A percentile compares a stretch with the other conserved stretches of the same genome.
These are phyloP conservation scores for Clarireedia sp. DNA, from an alignment of 2,329 filamentous ascomycete genomes.

Conservation along the genomic window DNA sequence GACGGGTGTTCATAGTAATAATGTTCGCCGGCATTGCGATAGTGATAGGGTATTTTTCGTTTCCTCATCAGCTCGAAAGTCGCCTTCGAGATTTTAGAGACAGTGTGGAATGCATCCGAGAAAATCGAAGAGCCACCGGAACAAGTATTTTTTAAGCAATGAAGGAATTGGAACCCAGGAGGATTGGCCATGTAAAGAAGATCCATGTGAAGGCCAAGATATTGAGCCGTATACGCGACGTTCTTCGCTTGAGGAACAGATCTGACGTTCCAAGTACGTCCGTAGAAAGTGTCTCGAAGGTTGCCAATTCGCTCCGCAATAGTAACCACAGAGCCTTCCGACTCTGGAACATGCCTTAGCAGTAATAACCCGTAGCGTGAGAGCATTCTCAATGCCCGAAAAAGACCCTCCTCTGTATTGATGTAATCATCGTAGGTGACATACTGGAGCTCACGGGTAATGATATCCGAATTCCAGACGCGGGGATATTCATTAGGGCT, in stretches of 20 bases:
- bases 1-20: constrained; percentile 55
- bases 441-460: constrained; percentile 43
- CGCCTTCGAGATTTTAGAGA: constrained; percentile 32
- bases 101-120: constrained; percentile 63
- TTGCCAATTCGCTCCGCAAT: constrained; percentile 69
- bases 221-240: constrained; percentile 78
- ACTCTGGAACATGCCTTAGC: constrained; percentile 63
- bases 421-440: constrained; percentile 69
- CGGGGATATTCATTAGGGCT: background rate
- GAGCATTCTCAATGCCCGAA: constrained; percentile 54
- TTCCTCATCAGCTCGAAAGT: constrained; percentile 34
- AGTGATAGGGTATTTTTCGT: constrained; percentile 52
- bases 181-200: constrained; percentile 76
- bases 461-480: constrained; percentile 38
- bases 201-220: constrained; percentile 87
- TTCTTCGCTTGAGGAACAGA: constrained; percentile 80
- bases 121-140: constrained; percentile 81
- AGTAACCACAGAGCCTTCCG: constrained; percentile 54
- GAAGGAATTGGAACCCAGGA: constrained; percentile 78
- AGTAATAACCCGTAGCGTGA: constrained; percentile 66
- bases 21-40: constrained; percentile 55
- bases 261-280: constrained; percentile 80
- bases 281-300: constrained; percentile 84
- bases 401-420: constrained; percentile 46
- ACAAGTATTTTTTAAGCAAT: constrained; percentile 76